Evolutionary conservation across 805 yeast species (phyloP).

Genomic region (Torulaspora microellipsoides): DNA sequence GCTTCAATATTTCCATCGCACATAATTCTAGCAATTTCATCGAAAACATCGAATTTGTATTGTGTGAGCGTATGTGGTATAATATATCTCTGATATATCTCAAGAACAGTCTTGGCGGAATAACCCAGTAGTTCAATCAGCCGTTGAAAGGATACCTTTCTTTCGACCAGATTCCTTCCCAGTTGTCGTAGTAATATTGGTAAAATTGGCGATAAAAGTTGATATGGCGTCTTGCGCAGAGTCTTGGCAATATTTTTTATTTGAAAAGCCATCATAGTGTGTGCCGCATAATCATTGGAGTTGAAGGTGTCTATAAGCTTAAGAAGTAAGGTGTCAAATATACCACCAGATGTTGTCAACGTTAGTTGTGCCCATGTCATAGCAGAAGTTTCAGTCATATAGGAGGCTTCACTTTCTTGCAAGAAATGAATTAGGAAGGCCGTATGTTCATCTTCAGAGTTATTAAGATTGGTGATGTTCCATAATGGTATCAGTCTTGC

Average conservation of each 20-base stretch:
- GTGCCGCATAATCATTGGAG: conserved; percentile 54
- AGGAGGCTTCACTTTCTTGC: conserved; percentile 35
- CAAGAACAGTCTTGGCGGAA: conserved; percentile 55
- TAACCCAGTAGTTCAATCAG: conserved; percentile 65
- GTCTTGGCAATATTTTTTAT: conserved; percentile 54
- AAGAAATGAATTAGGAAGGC: conserved; percentile 41
- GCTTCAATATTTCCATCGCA: conserved; percentile 21
- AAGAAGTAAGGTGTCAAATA: conserved; percentile 59
- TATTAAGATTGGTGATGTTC: conserved; percentile 37
- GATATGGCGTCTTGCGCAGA: conserved; percentile 66
- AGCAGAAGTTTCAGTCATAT: conserved; percentile 55
- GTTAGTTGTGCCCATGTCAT: conserved; percentile 65
- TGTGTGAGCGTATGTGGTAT: conserved; percentile 71
- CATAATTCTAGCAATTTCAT: conserved; percentile 31
- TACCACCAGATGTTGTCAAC: conserved; percentile 57
- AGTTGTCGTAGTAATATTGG: conserved; percentile 64
- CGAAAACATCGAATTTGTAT: conserved; percentile 56
- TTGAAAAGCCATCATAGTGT: conserved; percentile 63
- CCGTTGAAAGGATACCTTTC: conserved; percentile 50
- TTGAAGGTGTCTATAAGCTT: conserved; percentile 64
- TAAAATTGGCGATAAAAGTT: conserved; percentile 71
- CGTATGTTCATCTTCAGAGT: conserved; percentile 42
- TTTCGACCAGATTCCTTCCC: conserved; percentile 47
- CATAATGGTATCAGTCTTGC: conserved; percentile 52
- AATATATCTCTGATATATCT: conserved; percentile 65